phyloP scores from a whole-genome alignment of 768 basidiomycete species.

The Rhizopogon salebrosus region DNA sequence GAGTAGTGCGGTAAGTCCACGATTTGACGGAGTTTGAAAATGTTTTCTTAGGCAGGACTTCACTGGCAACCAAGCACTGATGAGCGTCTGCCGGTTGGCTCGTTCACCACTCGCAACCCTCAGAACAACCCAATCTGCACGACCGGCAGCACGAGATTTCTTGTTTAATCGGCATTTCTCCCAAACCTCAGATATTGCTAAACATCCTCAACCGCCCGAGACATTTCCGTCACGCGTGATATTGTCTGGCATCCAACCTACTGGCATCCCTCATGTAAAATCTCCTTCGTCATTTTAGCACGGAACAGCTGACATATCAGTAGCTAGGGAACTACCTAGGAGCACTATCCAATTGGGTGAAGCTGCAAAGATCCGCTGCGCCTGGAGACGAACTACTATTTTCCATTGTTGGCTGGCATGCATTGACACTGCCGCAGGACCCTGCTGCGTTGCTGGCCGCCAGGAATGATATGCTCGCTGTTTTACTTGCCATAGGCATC shows the following conservation, averaged over 20 bases:
- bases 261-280: slow-evolving; percentile 85
- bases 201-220: slow-evolving; percentile 5
- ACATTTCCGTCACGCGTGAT: slow-evolving; percentile 36
- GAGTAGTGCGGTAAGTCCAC: too few relatives aligned
- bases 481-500: slow-evolving; percentile 79
- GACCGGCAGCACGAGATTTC: neutral
- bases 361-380: slow-evolving; percentile 57
- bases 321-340: slow-evolving; percentile 94
- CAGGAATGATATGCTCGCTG: slow-evolving; percentile 73
- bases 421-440: slow-evolving; percentile 87
- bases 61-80: neutral
- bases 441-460: slow-evolving; percentile 57
- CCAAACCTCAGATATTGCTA: neutral
- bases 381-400: slow-evolving; percentile 67
- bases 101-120: too few relatives aligned
- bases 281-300: neutral
- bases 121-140: too few relatives aligned
- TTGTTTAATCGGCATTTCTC: slow-evolving; percentile 1
- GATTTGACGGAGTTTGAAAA: slow-evolving; percentile 25
- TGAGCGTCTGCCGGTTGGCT: neutral
- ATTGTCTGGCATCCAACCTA: slow-evolving; percentile 93
- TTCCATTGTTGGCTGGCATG: slow-evolving; percentile 92
- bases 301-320: slow-evolving; percentile 1
- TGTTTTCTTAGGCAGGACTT: slow-evolving; percentile 2
- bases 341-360: slow-evolving; percentile 85